Evolutionary conservation across 1,284 basidiomycete genomes (phyloP).

Genomic region (Cryptococcus deneoformans): DNA sequence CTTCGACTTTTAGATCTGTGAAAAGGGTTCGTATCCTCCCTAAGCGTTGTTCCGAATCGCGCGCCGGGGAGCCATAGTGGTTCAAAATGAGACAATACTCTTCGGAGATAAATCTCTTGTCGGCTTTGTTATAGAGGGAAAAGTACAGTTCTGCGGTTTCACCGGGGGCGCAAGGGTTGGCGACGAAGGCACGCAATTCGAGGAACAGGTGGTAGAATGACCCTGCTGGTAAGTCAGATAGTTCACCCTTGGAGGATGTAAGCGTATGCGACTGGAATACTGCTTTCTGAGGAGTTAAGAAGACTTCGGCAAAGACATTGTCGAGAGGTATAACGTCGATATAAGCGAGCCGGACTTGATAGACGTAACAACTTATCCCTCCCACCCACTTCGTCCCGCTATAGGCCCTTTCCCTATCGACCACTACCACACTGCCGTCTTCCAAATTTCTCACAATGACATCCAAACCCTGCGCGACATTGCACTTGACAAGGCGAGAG

Average conservation of each 20-base stretch:
- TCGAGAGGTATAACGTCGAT: constrained; percentile 59
- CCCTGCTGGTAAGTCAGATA: constrained; percentile 1
- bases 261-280: not conserved
- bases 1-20: constrained; percentile 78
- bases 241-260: not conserved
- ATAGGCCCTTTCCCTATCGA: constrained; percentile 70
- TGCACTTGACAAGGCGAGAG: constrained; percentile 79
- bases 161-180: constrained; percentile 80
- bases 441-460: constrained; percentile 92
- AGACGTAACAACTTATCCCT: constrained; percentile 61
- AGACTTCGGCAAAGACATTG: constrained; percentile 29
- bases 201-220: constrained; percentile 77
- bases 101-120: constrained; percentile 83
- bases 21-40: constrained; percentile 77
- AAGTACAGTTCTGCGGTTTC: constrained; percentile 93
- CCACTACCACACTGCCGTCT: constrained; percentile 81
- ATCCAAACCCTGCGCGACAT: constrained; percentile 87
- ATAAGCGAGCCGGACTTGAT: constrained; percentile 71
- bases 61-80: constrained; percentile 81
- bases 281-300: constrained; percentile 6
- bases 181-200: constrained; percentile 87
- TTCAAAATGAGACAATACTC: constrained; percentile 89
- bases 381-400: constrained; percentile 76
- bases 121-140: constrained; percentile 83
- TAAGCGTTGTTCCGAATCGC: constrained; percentile 57